Evolutionary conservation across 495 filamentous ascomycete genomes (phyloP), one percentile per base, ranked within the genome.

Genomic region (Achaetomiella virescens): DNA sequence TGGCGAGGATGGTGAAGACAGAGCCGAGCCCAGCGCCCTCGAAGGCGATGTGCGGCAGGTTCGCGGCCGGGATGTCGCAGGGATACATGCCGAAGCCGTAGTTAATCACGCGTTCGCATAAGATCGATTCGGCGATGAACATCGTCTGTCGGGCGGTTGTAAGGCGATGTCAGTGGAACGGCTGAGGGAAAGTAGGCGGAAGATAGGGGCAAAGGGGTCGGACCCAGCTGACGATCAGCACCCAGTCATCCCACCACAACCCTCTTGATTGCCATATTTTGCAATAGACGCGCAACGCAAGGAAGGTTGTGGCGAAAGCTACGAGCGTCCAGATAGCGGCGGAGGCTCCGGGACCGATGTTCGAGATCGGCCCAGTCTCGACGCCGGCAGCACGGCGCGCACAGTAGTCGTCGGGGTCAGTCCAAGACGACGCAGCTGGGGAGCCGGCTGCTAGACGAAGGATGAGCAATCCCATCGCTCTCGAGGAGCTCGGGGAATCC

Each of bases 161-260:
- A n/a, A 14, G 3, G 25, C 2, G 25, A 6, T n/a, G 21, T 15
- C 22, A 15, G 22, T n/a, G 21, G 20, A 12, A 17, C n/a, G 44
- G n/a, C n/a, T n/a, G 25, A n/a, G 25, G 8, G 17, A 31, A 36
- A 15, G 41, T 14, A 11, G 8, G 8, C 2, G 24, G 14, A 21
- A 25, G 38, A 35, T 17, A 55, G 48, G 38, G 10, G 24, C 29
- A 9, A 31, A 27, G 17, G 20, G 38, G n/a, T n/a, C 61, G 11
- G 45, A 68, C 64, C 63, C 61, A 69, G 33, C 55, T 36, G 2
- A 44, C n/a, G 29, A 65, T 24, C 25, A 69, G 25, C 20, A 66
- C 42, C 38, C 58, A 51, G 25, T 70, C 69, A 38, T 68, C 67
- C 63, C 61, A 66, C 67, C 67, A 71, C 12, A 71, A 21, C 1